Evolutionary conservation across 805 yeast genomes (phyloP).

Genomic region (Novakomyces olei): DNA sequence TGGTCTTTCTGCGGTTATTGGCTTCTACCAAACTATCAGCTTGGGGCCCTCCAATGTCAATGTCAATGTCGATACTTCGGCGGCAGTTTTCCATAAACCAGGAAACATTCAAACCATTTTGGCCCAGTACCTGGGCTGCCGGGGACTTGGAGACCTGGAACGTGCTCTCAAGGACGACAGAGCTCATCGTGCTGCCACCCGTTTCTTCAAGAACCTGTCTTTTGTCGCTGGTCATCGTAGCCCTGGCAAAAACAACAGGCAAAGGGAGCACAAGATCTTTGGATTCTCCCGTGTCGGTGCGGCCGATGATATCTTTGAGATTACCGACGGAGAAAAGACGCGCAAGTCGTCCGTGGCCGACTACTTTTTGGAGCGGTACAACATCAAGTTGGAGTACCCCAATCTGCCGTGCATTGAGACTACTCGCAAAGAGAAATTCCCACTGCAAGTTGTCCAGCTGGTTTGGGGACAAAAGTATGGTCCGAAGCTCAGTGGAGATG

Average conservation of each 20-base stretch:
- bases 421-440: constrained; percentile 10
- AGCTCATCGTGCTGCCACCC: constrained; percentile 1
- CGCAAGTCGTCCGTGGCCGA: constrained; percentile 13
- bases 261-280: too few relatives aligned
- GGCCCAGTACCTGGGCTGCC: too few relatives aligned
- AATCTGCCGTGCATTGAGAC: constrained; percentile 13
- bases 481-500: constrained; percentile 14
- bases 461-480: constrained; percentile 15
- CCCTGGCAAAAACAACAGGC: too few relatives aligned
- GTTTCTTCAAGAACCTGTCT: constrained; percentile 3
- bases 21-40: constrained; percentile 15
- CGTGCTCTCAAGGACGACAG: constrained; percentile 1
- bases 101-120: background rate
- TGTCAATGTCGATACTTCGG: constrained; percentile 14
- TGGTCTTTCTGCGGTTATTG: constrained; percentile 15
- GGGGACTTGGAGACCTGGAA: too few relatives aligned
- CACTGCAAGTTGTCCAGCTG: constrained; percentile 14
- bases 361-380: constrained; percentile 13
- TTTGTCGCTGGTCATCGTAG: constrained; percentile 6
- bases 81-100: background rate
- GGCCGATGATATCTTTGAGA: constrained; percentile 9
- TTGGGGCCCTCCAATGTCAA: constrained; percentile 14
- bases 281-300: constrained; percentile 8
- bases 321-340: constrained; percentile 9
- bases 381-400: constrained; percentile 13